Conservation (phyloP, 2,329 filamentous ascomycete genomes). For the Fusarium palustre region DNA sequence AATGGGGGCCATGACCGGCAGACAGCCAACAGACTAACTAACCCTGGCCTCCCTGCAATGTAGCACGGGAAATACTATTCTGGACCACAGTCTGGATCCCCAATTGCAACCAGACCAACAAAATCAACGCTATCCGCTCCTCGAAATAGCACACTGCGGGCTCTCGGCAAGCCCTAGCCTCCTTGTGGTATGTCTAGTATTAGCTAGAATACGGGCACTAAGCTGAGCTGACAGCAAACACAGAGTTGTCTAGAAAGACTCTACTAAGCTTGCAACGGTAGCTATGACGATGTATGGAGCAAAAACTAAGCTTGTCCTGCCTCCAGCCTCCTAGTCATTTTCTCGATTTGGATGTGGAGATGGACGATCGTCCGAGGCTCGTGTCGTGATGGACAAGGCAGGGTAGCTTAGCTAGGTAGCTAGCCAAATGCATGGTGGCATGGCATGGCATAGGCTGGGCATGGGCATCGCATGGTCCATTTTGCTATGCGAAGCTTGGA, state of each 20-base stretch:
- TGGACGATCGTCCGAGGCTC: slow-evolving; percentile 36
- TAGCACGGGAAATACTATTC: slow-evolving; percentile 29
- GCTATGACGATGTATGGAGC: slow-evolving; percentile 34
- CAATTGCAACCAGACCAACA: too few relatives aligned
- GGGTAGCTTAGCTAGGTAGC: neutral
- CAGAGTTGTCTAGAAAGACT: neutral
- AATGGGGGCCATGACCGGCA: slow-evolving; percentile 25
- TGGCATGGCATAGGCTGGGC: slow-evolving; percentile 8
- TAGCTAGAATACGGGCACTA: slow-evolving; percentile 4
- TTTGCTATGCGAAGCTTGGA: slow-evolving; percentile 21
- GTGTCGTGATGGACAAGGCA: slow-evolving; percentile 20
- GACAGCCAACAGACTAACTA: neutral
- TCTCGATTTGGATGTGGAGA: slow-evolving; percentile 34
- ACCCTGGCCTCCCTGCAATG: slow-evolving; percentile 3
- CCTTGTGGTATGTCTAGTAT: neutral
- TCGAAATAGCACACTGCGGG: slow-evolving; percentile 34
- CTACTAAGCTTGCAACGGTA: slow-evolving; percentile 8
- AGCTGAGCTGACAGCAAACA: slow-evolving; percentile 8
- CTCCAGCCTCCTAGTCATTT: slow-evolving; percentile 27
- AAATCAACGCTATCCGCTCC: slow-evolving; percentile 11
- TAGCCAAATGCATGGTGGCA: slow-evolving; percentile 25
- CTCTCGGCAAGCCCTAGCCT: slow-evolving; percentile 27
- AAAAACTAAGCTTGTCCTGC: slow-evolving; percentile 19
- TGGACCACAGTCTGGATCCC: slow-evolving; percentile 31
- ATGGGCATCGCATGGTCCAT: slow-evolving; percentile 36